Conservation (phyloP, 2,329 filamentous ascomycete genomes). For the Ophiostoma sp. region DNA sequence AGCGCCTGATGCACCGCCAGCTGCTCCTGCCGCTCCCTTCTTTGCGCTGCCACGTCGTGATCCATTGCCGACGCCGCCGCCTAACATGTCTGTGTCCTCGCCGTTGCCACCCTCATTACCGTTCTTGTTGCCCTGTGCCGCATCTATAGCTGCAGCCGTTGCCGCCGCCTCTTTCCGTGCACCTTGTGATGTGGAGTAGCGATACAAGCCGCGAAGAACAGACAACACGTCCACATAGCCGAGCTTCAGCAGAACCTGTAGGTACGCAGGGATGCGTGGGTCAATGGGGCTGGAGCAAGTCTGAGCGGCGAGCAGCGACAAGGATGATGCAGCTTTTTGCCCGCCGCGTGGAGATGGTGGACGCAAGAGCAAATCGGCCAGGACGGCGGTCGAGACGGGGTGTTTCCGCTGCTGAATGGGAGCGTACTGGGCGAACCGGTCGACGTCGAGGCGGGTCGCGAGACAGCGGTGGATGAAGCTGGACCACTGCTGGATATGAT, state of each 20-base stretch:
- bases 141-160: conserved; percentile 11
- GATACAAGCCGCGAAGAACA: conserved; percentile 56
- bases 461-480: conserved; percentile 55
- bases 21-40: conserved; percentile 30
- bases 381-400: conserved; percentile 50
- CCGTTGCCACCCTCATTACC: not conserved
- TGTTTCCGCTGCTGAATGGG: conserved; percentile 52
- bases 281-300: conserved; percentile 54
- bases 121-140: not conserved
- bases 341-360: conserved; percentile 43
- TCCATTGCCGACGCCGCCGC: not conserved
- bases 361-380: conserved; percentile 61
- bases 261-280: conserved; percentile 59
- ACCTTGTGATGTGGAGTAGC: conserved; percentile 55
- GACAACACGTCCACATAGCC: conserved; percentile 56
- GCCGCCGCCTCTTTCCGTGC: conserved; percentile 33
- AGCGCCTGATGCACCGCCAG: conserved; percentile 25
- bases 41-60: not conserved
- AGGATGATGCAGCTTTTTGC: not conserved
- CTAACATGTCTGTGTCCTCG: not conserved
- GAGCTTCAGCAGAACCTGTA: conserved; percentile 55
- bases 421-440: conserved; percentile 55
- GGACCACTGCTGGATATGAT: conserved; percentile 46
- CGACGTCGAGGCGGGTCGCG: conserved; percentile 51
- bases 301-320: not conserved